A percentile compares a stretch with the other conserved stretches of the same genome.
Evolutionary conservation across 2,329 filamentous ascomycete species (phyloP).

Genomic region (Cadophora malorum): DNA sequence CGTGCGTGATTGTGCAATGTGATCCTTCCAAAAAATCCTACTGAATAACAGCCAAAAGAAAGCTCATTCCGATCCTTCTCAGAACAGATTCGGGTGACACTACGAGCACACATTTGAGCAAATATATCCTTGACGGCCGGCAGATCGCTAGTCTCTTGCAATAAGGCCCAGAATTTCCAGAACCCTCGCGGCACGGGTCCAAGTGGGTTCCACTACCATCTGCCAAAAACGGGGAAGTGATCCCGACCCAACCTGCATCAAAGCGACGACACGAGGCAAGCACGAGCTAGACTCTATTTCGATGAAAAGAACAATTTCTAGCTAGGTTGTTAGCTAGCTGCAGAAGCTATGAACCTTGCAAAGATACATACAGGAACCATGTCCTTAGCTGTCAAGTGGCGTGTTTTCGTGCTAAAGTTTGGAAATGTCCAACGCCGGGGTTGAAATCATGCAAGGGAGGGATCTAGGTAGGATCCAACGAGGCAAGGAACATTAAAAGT

Average conservation of each 20-base stretch:
- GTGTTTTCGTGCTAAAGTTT: background rate
- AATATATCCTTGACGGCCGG: background rate
- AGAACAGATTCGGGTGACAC: background rate
- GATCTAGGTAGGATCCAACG: background rate
- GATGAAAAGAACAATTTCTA: background rate
- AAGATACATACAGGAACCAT: background rate
- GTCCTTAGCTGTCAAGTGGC: background rate
- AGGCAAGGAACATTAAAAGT: no score
- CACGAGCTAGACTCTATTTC: no score
- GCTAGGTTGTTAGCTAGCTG: background rate
- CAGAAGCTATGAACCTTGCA: background rate
- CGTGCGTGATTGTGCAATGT: background rate
- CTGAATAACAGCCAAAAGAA: background rate
- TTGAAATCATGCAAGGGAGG: background rate
- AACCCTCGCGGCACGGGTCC: background rate
- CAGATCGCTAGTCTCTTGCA: background rate
- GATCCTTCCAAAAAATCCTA: background rate
- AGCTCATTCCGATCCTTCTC: background rate
- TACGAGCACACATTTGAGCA: background rate
- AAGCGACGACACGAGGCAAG: background rate
- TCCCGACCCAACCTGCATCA: background rate
- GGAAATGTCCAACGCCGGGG: background rate
- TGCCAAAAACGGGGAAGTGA: conserved; percentile 8
- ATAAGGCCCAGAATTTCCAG: background rate
- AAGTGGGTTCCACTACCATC: background rate